Conservation (phyloP, 2,329 filamentous ascomycete species). For the Colletotrichum graminicola region DNA sequence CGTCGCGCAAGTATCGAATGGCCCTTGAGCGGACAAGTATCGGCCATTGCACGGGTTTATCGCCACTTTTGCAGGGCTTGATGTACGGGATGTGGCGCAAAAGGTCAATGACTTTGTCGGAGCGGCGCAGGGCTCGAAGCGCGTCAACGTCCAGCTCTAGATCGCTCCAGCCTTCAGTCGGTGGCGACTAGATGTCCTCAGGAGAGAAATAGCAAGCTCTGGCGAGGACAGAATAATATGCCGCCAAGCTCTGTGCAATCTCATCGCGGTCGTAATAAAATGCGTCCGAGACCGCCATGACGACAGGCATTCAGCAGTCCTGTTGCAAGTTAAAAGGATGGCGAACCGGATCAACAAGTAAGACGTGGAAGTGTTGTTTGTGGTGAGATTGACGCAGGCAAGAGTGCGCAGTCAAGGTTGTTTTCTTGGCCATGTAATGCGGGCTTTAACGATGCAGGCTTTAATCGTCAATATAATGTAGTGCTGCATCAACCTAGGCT, state of each 20-base stretch:
- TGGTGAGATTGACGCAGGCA: conserved; percentile 3
- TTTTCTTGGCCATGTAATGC: conserved; percentile 12
- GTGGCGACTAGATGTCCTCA: conserved; percentile 16
- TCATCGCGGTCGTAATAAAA: conserved; percentile 1
- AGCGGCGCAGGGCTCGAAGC: conserved; percentile 22
- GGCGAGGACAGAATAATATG: conserved; percentile 18
- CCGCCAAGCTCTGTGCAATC: conserved; percentile 4
- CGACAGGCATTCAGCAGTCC: conserved; percentile 4
- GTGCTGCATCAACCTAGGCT: no score
- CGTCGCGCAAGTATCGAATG: conserved; percentile 28
- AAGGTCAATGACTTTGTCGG: conserved; percentile 25
- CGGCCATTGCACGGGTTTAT: conserved; percentile 10
- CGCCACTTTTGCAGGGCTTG: neutral
- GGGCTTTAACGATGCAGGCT: conserved; percentile 11
- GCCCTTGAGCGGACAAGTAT: conserved; percentile 1
- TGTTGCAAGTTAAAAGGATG: conserved; percentile 6
- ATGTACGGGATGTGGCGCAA: conserved; percentile 31
- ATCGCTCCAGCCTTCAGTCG: conserved; percentile 27
- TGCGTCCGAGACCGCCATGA: conserved; percentile 6
- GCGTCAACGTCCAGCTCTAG: conserved; percentile 24
- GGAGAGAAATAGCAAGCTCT: conserved; percentile 23
- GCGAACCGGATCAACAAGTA: conserved; percentile 10
- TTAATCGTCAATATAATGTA: neutral
- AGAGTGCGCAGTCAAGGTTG: conserved; percentile 12
- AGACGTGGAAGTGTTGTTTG: conserved; percentile 11